Base-by-base conservation (phyloP, 179 eudicot genomes). In the Vitellaria paradoxa region DNA sequence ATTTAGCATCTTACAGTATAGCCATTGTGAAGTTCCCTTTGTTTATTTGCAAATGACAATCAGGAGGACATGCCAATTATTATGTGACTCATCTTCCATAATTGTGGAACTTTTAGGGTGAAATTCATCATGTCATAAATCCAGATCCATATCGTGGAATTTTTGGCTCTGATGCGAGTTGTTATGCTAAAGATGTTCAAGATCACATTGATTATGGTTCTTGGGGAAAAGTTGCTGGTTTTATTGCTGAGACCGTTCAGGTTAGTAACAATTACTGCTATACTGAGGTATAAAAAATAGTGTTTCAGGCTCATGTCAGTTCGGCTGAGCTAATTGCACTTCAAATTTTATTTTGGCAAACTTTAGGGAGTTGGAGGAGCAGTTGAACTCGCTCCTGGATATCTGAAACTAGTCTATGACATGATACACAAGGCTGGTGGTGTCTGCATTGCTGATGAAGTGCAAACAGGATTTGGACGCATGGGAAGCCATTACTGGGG, bases 401-500 rank as follows among this genome's bases (percentile, higher is more conserved):
- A 93, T 82, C 76, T 96, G 83, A 91, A 86, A 80, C 64, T 76
- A 82, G 99, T 91, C 42, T 96, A 96, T 74, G 98, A 93, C 61
- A 89, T 87, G 75, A 94, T 96, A 55, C 98, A 82, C 69, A 91
- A 88, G 78, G 97, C 99, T 86, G 98, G 99, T 77, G 99, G 99
- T 53, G 97, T 96, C 53, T 96, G 99, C 80, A 93, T 96, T 70
- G 99, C 99, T 62, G 98, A 96, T 82, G 98, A 96, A 85, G 99
- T 96, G 24, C 99, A 96, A 87, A 93, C 97, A 66, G 99, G 98
- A 81, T 96, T 96, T 83, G 99, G 99, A 76, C 96, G 99, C 26
- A 90, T 97, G 7, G 99, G 99, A 78, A 92, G 94, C 79, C 96
- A 96, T 65, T 96, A 93, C 85, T 96, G 99, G 99, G 99, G 98